These are phyloP conservation scores for Rubroshorea leprosula DNA, from an alignment of 345 rosid genomes.

Conservation along the genomic window DNA sequence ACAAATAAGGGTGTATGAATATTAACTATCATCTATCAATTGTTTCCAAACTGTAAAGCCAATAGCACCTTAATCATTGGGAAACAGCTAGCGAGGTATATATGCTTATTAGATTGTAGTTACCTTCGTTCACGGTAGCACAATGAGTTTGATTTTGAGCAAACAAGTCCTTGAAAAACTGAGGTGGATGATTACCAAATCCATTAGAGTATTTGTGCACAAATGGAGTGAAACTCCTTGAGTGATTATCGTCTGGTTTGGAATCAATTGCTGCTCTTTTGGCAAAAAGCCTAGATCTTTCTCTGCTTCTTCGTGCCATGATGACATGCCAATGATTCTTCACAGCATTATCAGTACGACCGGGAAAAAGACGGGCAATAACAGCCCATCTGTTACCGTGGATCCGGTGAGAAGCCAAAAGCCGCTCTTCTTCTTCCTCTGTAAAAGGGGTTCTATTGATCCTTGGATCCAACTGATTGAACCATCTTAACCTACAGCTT, in stretches of 20 bases:
- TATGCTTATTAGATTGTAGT: neutral
- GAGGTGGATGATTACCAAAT: neutral
- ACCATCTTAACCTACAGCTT: constrained; percentile 97
- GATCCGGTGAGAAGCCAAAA: constrained; percentile 65
- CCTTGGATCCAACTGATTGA: constrained; percentile 85
- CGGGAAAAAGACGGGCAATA: constrained; percentile 77
- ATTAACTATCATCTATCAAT: no score
- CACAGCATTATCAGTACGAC: constrained; percentile 92
- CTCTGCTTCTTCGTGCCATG: constrained; percentile 74
- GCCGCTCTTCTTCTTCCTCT: constrained; percentile 88
- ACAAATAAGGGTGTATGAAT: no score
- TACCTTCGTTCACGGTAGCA: constrained; percentile 9
- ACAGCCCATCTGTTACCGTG: constrained; percentile 93
- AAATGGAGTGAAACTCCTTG: constrained; percentile 14
- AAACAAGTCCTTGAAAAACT: constrained; percentile 6
- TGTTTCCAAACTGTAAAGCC: no score
- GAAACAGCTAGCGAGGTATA: neutral
- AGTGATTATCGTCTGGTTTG: neutral
- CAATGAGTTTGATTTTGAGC: constrained; percentile 1
- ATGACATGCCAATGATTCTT: constrained; percentile 98
- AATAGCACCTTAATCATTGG: neutral
- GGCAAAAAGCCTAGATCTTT: constrained; percentile 36
- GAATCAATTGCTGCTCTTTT: constrained; percentile 19
- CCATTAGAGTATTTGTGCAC: constrained; percentile 4
- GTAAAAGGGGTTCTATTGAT: constrained; percentile 84